Evolutionary conservation across 768 basidiomycete genomes (phyloP).

Genomic region (Lactarius akahatsu): DNA sequence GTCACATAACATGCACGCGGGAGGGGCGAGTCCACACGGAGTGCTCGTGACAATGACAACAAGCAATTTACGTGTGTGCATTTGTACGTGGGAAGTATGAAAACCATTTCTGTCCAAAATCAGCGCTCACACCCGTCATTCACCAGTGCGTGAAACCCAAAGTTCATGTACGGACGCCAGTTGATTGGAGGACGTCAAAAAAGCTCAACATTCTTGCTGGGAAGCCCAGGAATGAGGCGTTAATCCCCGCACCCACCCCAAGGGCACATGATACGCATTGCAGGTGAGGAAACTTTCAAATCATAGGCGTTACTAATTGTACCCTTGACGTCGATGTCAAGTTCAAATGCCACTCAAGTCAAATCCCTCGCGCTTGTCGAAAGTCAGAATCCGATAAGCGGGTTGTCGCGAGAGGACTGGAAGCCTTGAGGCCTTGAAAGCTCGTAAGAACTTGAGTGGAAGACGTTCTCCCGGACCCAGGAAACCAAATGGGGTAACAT

Average conservation of each 20-base stretch:
- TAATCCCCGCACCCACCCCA: constrained; percentile 18
- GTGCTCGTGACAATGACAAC: background rate
- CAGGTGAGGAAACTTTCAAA: background rate
- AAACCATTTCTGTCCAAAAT: background rate
- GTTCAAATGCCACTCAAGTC: background rate
- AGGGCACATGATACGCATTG: background rate
- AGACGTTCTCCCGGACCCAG: background rate
- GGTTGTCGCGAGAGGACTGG: background rate
- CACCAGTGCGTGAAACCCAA: background rate
- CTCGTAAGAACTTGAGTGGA: background rate
- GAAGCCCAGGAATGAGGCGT: constrained; percentile 20
- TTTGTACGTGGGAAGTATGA: background rate
- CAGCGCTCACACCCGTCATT: background rate
- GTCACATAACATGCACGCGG: background rate
- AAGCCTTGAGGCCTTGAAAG: background rate
- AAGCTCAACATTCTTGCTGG: constrained; percentile 19
- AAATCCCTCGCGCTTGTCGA: background rate
- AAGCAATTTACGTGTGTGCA: background rate
- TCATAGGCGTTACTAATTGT: background rate
- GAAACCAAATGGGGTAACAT: background rate
- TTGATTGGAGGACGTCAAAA: constrained; percentile 17
- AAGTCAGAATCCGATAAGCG: background rate
- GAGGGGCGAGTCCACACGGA: constrained; percentile 6
- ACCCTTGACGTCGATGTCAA: background rate
- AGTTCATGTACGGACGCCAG: background rate